phyloP scores from a whole-genome alignment of 495 filamentous ascomycete species.

The Astrocystis sublimbata region DNA sequence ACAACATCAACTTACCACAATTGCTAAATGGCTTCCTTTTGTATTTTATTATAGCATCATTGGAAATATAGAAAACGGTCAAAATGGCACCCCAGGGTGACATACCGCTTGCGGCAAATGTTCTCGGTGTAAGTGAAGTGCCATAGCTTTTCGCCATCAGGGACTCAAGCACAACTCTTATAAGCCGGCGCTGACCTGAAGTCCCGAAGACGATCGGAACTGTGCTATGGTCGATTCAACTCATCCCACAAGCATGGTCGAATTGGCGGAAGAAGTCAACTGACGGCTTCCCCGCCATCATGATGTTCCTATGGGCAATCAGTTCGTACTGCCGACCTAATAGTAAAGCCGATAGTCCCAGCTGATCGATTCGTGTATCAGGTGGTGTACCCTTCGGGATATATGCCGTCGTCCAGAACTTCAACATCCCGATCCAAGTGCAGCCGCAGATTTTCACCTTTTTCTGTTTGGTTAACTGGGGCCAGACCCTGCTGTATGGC shows the following conservation, averaged over 20 bases:
- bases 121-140: slow-evolving; percentile 47
- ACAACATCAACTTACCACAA: no score
- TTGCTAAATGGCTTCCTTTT: no score
- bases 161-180: background rate
- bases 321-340: slow-evolving; percentile 45
- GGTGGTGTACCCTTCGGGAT: slow-evolving; percentile 50
- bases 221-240: slow-evolving; percentile 53
- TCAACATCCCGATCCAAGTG: slow-evolving; percentile 73
- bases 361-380: slow-evolving; percentile 19
- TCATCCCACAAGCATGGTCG: slow-evolving; percentile 52
- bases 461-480: slow-evolving; percentile 67
- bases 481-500: slow-evolving; percentile 64
- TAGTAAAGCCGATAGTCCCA: background rate
- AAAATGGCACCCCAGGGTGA: slow-evolving; percentile 49
- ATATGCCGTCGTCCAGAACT: slow-evolving; percentile 56
- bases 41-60: no score
- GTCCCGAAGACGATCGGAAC: slow-evolving; percentile 28
- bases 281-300: slow-evolving; percentile 67
- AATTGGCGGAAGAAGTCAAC: slow-evolving; percentile 71
- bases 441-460: slow-evolving; percentile 71
- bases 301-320: slow-evolving; percentile 76
- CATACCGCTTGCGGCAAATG: slow-evolving; percentile 49
- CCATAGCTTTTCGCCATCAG: no score
- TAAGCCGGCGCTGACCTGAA: slow-evolving; percentile 1
- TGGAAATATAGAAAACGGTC: background rate